Conservation (phyloP, 2,329 filamentous ascomycete genomes). For the Botrytis squamosa region DNA sequence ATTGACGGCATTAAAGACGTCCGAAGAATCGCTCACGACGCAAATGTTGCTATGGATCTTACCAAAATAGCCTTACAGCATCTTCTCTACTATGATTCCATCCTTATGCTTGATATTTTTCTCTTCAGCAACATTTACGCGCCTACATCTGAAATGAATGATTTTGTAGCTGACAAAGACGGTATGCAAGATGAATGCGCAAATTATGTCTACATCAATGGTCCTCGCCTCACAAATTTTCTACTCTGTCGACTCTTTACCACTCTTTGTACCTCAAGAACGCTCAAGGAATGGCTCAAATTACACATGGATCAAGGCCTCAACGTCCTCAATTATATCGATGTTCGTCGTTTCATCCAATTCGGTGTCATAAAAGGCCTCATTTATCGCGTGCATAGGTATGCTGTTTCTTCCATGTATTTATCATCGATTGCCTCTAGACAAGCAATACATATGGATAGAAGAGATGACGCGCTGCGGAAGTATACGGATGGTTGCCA, state of each 20-base stretch:
- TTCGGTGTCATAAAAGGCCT: constrained; percentile 96
- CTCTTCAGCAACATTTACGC: constrained; percentile 92
- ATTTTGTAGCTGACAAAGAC: constrained; percentile 73
- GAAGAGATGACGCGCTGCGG: constrained; percentile 46
- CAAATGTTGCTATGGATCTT: constrained; percentile 83
- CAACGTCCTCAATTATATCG: constrained; percentile 70
- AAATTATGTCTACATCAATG: constrained; percentile 62
- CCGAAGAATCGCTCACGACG: constrained; percentile 77
- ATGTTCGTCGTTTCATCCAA: constrained; percentile 87
- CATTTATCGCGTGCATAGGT: constrained; percentile 89
- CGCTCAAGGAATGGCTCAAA: constrained; percentile 83
- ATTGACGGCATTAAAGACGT: constrained; percentile 92
- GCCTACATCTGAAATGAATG: constrained; percentile 71
- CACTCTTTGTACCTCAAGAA: constrained; percentile 76
- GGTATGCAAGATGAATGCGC: constrained; percentile 83
- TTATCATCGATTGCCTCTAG: constrained; percentile 44
- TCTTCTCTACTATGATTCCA: constrained; percentile 87
- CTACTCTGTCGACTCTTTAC: constrained; percentile 81
- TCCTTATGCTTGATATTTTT: constrained; percentile 90
- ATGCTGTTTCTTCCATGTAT: constrained; percentile 69
- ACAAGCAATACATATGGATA: constrained; percentile 35
- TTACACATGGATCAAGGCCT: constrained; percentile 66
- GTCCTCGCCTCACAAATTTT: constrained; percentile 51
- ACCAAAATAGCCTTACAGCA: constrained; percentile 85
- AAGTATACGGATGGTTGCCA: constrained; percentile 73